Conservation (phyloP, 208 protist genomes). For the Sergeia podlipaevii region DNA sequence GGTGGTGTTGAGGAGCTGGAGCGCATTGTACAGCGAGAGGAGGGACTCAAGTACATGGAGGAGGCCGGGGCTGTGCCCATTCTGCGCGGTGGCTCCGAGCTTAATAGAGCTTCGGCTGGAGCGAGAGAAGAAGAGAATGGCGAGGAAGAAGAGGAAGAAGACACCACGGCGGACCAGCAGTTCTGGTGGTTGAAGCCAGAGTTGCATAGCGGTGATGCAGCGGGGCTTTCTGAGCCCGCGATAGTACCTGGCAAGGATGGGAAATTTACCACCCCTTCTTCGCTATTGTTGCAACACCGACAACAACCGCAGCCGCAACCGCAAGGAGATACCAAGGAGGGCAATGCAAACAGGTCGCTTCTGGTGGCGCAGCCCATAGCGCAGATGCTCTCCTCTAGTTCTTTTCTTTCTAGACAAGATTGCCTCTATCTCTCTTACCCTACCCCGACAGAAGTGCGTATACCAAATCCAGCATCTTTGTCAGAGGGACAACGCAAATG, state of each 20-base stretch:
- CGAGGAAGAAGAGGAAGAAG: slow-evolving; percentile 9
- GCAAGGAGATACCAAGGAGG: background rate
- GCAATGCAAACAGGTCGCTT: background rate
- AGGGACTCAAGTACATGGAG: background rate
- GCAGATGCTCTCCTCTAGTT: slow-evolving; percentile 15
- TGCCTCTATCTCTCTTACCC: slow-evolving; percentile 46
- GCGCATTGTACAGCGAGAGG: slow-evolving; percentile 1
- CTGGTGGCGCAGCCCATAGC: background rate
- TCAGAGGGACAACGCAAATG: slow-evolving; percentile 11
- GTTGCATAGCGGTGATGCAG: background rate
- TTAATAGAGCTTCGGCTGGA: too few species aligned
- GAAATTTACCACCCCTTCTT: too few species aligned
- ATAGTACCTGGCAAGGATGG: too few species aligned
- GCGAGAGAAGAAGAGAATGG: slow-evolving; percentile 7
- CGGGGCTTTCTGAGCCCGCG: too few species aligned
- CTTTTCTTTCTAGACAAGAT: slow-evolving; percentile 52
- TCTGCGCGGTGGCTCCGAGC: too few species aligned
- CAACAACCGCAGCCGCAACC: background rate
- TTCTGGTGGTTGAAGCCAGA: slow-evolving; percentile 9
- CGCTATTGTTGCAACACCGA: background rate
- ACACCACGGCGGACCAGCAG: background rate
- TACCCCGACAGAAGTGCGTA: slow-evolving; percentile 31
- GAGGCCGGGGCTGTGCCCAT: too few species aligned
- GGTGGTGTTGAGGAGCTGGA: background rate
- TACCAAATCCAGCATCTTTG: slow-evolving; percentile 7